A percentile compares a stretch with the other conserved stretches of the same genome.
Evolutionary conservation across 176 grass and related monocot species (phyloP).

Genomic region (Carex myosuroides): DNA sequence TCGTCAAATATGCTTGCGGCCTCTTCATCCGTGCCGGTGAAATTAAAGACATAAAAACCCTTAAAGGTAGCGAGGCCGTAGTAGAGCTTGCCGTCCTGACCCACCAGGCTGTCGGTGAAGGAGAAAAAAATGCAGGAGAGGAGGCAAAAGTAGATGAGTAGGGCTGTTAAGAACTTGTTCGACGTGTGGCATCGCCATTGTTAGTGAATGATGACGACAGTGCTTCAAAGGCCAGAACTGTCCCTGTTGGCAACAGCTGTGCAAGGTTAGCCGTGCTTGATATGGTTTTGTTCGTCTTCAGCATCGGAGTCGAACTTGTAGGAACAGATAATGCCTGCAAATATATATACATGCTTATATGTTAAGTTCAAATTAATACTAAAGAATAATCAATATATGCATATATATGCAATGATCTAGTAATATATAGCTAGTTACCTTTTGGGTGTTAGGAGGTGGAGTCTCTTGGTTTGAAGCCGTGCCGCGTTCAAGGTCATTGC

Average conservation of each 20-base stretch:
- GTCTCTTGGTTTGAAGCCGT: not conserved
- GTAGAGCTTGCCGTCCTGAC: conserved; percentile 41
- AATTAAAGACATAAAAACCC: conserved; percentile 42
- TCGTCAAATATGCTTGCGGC: not conserved
- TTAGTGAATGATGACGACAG: conserved; percentile 37
- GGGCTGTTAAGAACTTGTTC: conserved; percentile 29
- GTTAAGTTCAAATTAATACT: not conserved
- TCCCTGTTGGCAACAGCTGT: conserved; percentile 39
- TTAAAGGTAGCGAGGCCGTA: conserved; percentile 39
- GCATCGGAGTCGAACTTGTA: not conserved
- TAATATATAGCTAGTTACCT: not conserved
- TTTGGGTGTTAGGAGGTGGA: too few species aligned
- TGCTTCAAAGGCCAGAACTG: conserved; percentile 40
- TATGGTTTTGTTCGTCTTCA: conserved; percentile 15
- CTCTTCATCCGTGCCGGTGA: conserved; percentile 5
- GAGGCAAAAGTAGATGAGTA: conserved; percentile 21
- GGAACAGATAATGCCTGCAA: not conserved
- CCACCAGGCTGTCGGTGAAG: conserved; percentile 44
- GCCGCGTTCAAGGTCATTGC: not conserved
- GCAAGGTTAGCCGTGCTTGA: conserved; percentile 31
- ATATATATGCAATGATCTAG: not conserved
- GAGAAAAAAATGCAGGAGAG: conserved; percentile 23
- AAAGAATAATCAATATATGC: not conserved
- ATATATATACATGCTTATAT: not conserved
- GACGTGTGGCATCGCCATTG: conserved; percentile 16